phyloP scores from a whole-genome alignment of 139 green algal species.

The Chlamydomonas incerta region DNA sequence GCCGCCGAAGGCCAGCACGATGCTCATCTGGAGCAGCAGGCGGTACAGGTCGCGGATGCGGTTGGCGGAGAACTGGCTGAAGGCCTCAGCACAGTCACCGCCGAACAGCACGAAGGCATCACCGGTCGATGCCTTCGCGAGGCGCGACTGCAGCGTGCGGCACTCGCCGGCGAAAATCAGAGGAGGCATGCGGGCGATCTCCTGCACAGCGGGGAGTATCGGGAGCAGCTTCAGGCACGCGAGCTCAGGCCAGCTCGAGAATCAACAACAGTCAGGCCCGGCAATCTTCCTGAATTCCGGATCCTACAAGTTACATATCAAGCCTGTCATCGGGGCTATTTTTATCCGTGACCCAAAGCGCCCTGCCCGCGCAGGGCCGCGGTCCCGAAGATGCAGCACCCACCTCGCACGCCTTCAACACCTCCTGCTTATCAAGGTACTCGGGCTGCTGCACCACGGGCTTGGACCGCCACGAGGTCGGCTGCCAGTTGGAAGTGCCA shows the following conservation, averaged over 20 bases:
- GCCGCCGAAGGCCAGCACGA: conserved; percentile 96
- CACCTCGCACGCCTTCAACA: conserved; percentile 63
- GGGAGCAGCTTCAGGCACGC: background rate
- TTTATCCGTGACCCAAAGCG: no score
- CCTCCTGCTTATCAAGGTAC: conserved; percentile 74
- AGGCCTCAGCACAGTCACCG: conserved; percentile 98
- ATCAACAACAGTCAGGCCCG: background rate
- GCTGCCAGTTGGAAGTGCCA: background rate
- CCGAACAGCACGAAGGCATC: conserved; percentile 80
- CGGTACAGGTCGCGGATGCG: conserved; percentile 93
- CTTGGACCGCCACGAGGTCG: conserved; percentile 20
- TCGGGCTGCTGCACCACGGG: conserved; percentile 74
- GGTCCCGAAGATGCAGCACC: background rate
- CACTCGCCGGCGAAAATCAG: conserved; percentile 99
- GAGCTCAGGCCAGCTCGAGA: background rate
- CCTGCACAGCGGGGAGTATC: conserved; percentile 9
- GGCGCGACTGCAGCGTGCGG: conserved; percentile 87
- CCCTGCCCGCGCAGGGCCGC: no score
- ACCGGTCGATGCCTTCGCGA: conserved; percentile 87
- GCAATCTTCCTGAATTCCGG: no score
- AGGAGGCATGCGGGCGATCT: conserved; percentile 87
- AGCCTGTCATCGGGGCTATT: no score
- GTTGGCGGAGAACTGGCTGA: conserved; percentile 96
- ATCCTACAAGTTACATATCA: no score
- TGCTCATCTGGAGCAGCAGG: conserved; percentile 94